phyloP scores from a whole-genome alignment of 768 basidiomycete species.

The Boletellus ananiceps region DNA sequence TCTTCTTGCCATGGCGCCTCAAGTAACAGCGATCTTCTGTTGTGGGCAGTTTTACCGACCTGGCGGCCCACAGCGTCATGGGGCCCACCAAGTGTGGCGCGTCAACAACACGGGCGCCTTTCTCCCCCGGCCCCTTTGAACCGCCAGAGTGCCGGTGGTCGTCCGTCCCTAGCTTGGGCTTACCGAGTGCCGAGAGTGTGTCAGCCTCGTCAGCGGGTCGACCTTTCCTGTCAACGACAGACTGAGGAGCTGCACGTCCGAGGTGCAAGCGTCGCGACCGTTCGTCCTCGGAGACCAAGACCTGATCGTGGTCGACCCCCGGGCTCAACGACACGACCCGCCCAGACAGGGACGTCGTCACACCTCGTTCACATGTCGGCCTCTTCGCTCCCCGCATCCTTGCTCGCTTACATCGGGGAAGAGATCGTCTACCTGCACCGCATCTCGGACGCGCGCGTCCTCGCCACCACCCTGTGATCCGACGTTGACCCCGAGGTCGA shows the following conservation, averaged over 20 bases:
- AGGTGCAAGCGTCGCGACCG: slow-evolving; percentile 38
- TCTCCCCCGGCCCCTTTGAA: too few species aligned
- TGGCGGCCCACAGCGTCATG: slow-evolving; percentile 26
- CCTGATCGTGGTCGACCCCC: slow-evolving; percentile 47
- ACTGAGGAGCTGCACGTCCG: slow-evolving; percentile 42
- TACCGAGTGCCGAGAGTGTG: slow-evolving; percentile 32
- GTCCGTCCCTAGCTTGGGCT: too few species aligned
- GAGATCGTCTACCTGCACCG: slow-evolving; percentile 53
- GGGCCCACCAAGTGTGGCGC: slow-evolving; percentile 35
- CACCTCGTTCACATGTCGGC: too few species aligned
- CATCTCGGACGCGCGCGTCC: slow-evolving; percentile 35
- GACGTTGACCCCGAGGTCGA: slow-evolving; percentile 35
- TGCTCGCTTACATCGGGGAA: neutral
- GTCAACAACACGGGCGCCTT: slow-evolving; percentile 23
- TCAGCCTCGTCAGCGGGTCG: slow-evolving; percentile 49
- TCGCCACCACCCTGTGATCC: slow-evolving; percentile 54
- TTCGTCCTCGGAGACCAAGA: slow-evolving; percentile 41
- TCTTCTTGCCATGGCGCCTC: too few species aligned
- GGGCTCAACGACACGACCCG: too few species aligned
- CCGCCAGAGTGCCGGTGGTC: too few species aligned
- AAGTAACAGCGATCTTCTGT: too few species aligned
- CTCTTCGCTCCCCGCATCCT: slow-evolving; percentile 22
- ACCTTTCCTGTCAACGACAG: slow-evolving; percentile 4
- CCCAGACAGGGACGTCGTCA: slow-evolving; percentile 31
- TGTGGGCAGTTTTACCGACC: neutral